Evolutionary conservation across 2,329 filamentous ascomycete genomes (phyloP).

Genomic region (Colletotrichum sp.): DNA sequence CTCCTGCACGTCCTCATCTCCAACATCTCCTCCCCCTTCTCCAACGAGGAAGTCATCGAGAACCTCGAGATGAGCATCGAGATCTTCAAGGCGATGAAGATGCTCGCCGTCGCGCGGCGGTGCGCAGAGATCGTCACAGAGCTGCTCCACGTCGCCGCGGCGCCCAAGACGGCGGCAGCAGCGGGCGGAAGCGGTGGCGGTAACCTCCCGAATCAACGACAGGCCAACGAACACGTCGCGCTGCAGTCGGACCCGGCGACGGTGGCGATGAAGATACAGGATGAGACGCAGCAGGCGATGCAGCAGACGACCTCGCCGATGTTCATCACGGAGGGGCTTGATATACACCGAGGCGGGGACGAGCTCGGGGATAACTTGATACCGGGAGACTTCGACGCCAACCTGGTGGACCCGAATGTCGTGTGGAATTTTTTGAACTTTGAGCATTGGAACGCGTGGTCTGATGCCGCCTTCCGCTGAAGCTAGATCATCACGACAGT

Average conservation of each 20-base stretch:
- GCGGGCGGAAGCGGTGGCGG: not conserved
- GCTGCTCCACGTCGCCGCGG: constrained; percentile 3
- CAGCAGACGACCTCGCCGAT: not conserved
- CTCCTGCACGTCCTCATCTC: constrained; percentile 16
- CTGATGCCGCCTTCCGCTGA: constrained; percentile 11
- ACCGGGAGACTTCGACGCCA: constrained; percentile 11
- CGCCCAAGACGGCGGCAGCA: not conserved
- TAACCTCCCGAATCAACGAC: not conserved
- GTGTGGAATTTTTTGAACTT: constrained; percentile 22
- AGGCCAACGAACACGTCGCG: not conserved
- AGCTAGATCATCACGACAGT: not conserved
- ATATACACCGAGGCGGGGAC: not conserved
- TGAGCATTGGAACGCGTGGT: constrained; percentile 20
- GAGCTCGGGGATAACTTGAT: constrained; percentile 8
- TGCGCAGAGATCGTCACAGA: constrained; percentile 18
- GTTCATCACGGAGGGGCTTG: not conserved
- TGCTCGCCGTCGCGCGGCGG: constrained; percentile 14
- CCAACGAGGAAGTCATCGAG: constrained; percentile 8
- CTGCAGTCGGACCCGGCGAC: not conserved
- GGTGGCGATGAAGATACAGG: not conserved
- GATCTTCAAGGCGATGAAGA: constrained; percentile 20
- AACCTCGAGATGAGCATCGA: constrained; percentile 18
- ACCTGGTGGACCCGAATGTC: constrained; percentile 16
- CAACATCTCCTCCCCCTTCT: constrained; percentile 10
- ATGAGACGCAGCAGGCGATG: not conserved